Base-by-base conservation (phyloP, 495 filamentous ascomycete species). In the Penicillium canariense region DNA sequence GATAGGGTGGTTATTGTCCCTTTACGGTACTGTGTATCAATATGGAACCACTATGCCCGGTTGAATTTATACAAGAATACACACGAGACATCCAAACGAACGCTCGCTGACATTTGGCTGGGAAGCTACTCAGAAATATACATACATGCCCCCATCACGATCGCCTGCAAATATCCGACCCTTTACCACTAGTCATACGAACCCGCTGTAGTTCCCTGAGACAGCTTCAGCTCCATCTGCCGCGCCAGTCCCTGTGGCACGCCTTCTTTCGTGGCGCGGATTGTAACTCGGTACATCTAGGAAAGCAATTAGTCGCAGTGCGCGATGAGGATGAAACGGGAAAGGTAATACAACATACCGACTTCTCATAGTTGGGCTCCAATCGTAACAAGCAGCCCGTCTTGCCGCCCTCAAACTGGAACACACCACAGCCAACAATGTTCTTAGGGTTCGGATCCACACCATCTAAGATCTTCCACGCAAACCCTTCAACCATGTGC, bases 241-340 rank as follows among this genome's bases (percentile, higher is more conserved):
- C 88, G 93, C 55, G 89, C 74, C 49, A 99, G 62, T 26, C 90
- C 77, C 11, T 87, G 85, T 12, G 94, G 91, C 2, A 97, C 87
- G 11, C 71, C 77, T 59, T 97, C 95, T 58, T 97, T 91, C 2
- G 95, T 99, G 11, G 95, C 95, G 47, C 95, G 81, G 55, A 99
- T 87, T 3, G 95, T 99, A 49, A 96, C 78, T 14, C 95, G 91
- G 59, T 93, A 88, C 89, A 96, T 96, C 94, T 98, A 56, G 26
- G 55, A 22, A 44, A 0, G 3, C 8, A 0, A 26, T 62, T 55
- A 61, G 47, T 26, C 32, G 32, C n/a, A 2, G 31, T 15, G 1
- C 7, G 10, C 15, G 1, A 30, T n/a, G 45, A 14, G n/a, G n/a
- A n/a, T n/a, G n/a, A n/a, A n/a, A n/a, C n/a, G n/a, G n/a, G n/a